A percentile compares a stretch with the other conserved stretches of the same genome.
These are phyloP conservation scores for Botrytis cinerea DNA, from an alignment of 2,329 filamentous ascomycete species.

Conservation along the genomic window DNA sequence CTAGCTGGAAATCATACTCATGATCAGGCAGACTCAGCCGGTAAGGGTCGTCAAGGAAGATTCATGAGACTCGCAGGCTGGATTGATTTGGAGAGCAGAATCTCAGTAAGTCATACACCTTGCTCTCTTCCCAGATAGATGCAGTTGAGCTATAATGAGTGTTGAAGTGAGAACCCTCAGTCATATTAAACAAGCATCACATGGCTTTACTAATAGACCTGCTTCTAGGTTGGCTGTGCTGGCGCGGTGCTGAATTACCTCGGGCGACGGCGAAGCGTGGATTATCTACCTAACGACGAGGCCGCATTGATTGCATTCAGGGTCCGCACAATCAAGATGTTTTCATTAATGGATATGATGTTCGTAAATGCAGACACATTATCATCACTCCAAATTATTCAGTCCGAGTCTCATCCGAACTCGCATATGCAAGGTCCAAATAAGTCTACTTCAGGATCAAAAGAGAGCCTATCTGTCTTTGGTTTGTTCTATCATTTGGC, in stretches of 20 bases:
- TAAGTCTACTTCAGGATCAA: slow-evolving; percentile 61
- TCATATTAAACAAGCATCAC: not conserved
- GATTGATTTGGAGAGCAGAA: slow-evolving; percentile 71
- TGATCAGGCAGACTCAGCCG: slow-evolving; percentile 44
- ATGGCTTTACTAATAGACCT: not conserved
- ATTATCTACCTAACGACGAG: slow-evolving; percentile 62
- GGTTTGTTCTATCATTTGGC: slow-evolving; percentile 77
- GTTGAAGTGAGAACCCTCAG: not conserved
- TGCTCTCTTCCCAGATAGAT: not conserved
- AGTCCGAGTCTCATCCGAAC: slow-evolving; percentile 80
- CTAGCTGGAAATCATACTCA: slow-evolving; percentile 30
- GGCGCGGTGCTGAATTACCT: slow-evolving; percentile 84
- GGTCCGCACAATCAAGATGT: slow-evolving; percentile 70
- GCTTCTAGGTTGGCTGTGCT: slow-evolving; percentile 67
- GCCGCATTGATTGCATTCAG: slow-evolving; percentile 57
- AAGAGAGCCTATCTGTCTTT: slow-evolving; percentile 82
- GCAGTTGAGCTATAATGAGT: not conserved
- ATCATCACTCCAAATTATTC: slow-evolving; percentile 79
- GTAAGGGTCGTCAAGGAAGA: slow-evolving; percentile 60
- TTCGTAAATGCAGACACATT: slow-evolving; percentile 82
- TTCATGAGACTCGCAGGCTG: slow-evolving; percentile 68
- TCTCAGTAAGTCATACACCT: slow-evolving; percentile 57
- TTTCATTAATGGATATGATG: slow-evolving; percentile 66
- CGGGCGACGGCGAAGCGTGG: slow-evolving; percentile 64
- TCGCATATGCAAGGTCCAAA: slow-evolving; percentile 72